A percentile compares a stretch with the other conserved stretches of the same genome.
Conservation (phyloP, 805 yeast genomes). For the Brettanomyces bruxellensis region DNA sequence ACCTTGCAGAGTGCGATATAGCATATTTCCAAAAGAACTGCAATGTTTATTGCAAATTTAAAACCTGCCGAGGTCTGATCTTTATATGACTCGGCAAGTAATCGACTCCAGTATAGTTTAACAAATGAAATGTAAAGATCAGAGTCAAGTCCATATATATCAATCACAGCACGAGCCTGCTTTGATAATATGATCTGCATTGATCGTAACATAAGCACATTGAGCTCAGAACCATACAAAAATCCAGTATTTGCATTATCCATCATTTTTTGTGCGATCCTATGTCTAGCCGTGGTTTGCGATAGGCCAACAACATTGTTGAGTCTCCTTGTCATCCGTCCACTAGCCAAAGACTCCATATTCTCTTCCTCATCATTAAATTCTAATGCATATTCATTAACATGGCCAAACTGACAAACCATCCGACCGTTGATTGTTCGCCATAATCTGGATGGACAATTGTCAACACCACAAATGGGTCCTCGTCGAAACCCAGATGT, state of each 20-base stretch:
- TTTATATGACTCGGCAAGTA: neutral
- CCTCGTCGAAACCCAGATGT: slow-evolving; percentile 39
- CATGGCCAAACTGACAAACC: slow-evolving; percentile 88
- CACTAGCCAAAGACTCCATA: slow-evolving; percentile 32
- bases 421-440: slow-evolving; percentile 64
- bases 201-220: slow-evolving; percentile 11
- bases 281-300: slow-evolving; percentile 7
- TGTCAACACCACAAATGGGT: slow-evolving; percentile 79
- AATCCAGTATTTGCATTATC: slow-evolving; percentile 6
- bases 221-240: slow-evolving; percentile 18
- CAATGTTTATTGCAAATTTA: slow-evolving; percentile 1
- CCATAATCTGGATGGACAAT: slow-evolving; percentile 77
- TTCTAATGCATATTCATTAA: slow-evolving; percentile 70
- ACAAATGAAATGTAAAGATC: slow-evolving; percentile 18
- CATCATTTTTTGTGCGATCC: slow-evolving; percentile 7
- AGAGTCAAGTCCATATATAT: slow-evolving; percentile 14
- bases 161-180: slow-evolving; percentile 36
- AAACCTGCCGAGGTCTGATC: neutral
- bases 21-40: slow-evolving; percentile 28
- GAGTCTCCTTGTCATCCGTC: slow-evolving; percentile 47
- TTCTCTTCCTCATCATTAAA: slow-evolving; percentile 78
- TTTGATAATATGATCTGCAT: slow-evolving; percentile 32
- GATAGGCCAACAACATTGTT: slow-evolving; percentile 36
- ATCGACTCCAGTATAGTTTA: slow-evolving; percentile 21
- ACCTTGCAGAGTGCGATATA: slow-evolving; percentile 44